These are phyloP conservation scores for Trichophyton equinum DNA, from an alignment of 2,329 filamentous ascomycete genomes.

Conservation along the genomic window DNA sequence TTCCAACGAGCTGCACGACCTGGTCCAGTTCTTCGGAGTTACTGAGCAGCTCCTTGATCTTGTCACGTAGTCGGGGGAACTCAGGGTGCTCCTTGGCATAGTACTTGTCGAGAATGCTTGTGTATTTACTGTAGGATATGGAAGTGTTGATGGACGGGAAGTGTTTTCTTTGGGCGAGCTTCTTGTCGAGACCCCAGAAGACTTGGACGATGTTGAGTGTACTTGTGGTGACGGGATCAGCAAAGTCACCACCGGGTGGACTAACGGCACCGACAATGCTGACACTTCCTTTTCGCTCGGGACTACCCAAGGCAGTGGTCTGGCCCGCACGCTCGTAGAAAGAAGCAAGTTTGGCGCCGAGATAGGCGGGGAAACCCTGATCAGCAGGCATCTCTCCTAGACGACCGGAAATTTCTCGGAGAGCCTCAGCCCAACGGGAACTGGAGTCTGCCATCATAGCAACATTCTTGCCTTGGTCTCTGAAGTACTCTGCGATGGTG, in stretches of 20 bases:
- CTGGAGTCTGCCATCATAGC: constrained; percentile 99
- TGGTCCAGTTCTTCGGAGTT: constrained; percentile 97
- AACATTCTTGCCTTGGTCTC: constrained; percentile 91
- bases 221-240: constrained; percentile 86
- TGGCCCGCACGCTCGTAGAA: constrained; percentile 98
- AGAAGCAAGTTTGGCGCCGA: constrained; percentile 90
- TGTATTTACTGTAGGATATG: constrained; percentile 95
- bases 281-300: constrained; percentile 79
- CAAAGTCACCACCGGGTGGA: constrained; percentile 96
- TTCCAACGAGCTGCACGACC: constrained; percentile 95
- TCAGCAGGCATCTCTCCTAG: constrained; percentile 99
- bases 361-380: constrained; percentile 97
- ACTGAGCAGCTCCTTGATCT: constrained; percentile 83
- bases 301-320: constrained; percentile 73
- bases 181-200: constrained; percentile 99
- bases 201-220: constrained; percentile 97
- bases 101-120: constrained; percentile 71
- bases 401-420: constrained; percentile 97
- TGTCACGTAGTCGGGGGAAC: constrained; percentile 83
- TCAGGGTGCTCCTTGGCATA: constrained; percentile 91
- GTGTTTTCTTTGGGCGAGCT: constrained; percentile 96
- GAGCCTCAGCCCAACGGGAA: constrained; percentile 94
- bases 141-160: constrained; percentile 97
- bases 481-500: constrained; percentile 90
- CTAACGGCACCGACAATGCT: constrained; percentile 97